Evolutionary conservation across 768 basidiomycete species (phyloP).

Genomic region (Boletus edulis): DNA sequence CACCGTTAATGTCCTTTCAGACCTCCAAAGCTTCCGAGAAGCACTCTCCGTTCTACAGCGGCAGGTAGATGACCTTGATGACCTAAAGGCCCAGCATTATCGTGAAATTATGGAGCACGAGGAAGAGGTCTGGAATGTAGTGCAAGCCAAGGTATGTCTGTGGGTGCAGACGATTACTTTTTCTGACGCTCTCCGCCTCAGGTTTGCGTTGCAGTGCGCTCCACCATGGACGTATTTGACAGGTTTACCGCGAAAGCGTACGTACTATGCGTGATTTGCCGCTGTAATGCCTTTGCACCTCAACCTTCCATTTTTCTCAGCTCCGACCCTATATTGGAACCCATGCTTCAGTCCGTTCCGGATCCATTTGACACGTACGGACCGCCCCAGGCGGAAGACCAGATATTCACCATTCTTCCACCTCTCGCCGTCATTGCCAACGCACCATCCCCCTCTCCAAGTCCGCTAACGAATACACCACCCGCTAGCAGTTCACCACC

Average conservation of each 20-base stretch:
- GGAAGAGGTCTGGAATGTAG: slow-evolving; percentile 93
- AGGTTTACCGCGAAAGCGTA: slow-evolving; percentile 84
- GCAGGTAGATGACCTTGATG: slow-evolving; percentile 90
- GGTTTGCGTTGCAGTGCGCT: slow-evolving; percentile 82
- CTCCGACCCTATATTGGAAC: slow-evolving; percentile 87
- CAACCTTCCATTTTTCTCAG: slow-evolving; percentile 34
- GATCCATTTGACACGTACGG: slow-evolving; percentile 95
- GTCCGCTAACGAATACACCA: slow-evolving; percentile 50
- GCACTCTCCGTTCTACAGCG: slow-evolving; percentile 77
- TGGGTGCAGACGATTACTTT: neutral
- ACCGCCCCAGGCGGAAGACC: slow-evolving; percentile 81
- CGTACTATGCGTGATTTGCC: slow-evolving; percentile 26
- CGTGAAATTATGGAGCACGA: slow-evolving; percentile 89
- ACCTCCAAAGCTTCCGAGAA: slow-evolving; percentile 85
- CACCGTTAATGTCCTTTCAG: slow-evolving; percentile 38
- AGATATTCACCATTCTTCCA: slow-evolving; percentile 90
- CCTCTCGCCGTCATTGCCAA: slow-evolving; percentile 78
- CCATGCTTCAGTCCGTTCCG: slow-evolving; percentile 84
- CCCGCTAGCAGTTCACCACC: slow-evolving; percentile 36
- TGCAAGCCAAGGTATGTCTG: slow-evolving; percentile 70
- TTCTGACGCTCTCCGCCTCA: slow-evolving; percentile 28
- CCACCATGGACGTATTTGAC: slow-evolving; percentile 91
- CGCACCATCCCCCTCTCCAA: slow-evolving; percentile 55
- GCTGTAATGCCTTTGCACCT: slow-evolving; percentile 5
- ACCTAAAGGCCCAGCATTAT: slow-evolving; percentile 81